Evolutionary conservation across 768 basidiomycete species (phyloP).

Genomic region (Naganishia antarctica): DNA sequence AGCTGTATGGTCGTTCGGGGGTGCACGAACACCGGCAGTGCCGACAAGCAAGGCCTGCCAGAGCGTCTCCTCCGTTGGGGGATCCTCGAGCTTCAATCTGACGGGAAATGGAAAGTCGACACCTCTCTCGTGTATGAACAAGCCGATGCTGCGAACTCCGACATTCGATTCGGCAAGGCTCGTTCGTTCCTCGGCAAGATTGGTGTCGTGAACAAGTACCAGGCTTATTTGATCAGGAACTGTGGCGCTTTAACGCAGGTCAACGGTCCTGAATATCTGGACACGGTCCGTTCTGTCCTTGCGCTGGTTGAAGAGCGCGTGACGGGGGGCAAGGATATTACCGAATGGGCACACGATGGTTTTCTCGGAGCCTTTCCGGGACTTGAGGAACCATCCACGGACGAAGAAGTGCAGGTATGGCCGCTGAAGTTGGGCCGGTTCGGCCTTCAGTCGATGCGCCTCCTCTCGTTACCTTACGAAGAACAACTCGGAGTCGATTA

Average conservation of each 20-base stretch:
- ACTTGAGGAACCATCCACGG: background rate
- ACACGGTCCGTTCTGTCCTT: slow-evolving; percentile 3
- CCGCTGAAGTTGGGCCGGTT: slow-evolving; percentile 19
- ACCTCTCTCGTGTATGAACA: background rate
- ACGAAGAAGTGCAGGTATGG: slow-evolving; percentile 11
- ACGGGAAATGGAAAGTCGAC: slow-evolving; percentile 18
- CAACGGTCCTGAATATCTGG: slow-evolving; percentile 18
- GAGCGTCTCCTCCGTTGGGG: slow-evolving; percentile 17
- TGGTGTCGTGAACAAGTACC: slow-evolving; percentile 22
- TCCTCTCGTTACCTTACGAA: background rate
- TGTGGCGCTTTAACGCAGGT: background rate
- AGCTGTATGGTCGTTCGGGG: slow-evolving; percentile 11
- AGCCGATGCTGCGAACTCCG: slow-evolving; percentile 4
- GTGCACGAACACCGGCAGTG: background rate
- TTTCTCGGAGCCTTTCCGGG: slow-evolving; percentile 2
- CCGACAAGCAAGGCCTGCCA: slow-evolving; percentile 4
- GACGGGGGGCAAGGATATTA: background rate
- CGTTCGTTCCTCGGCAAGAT: slow-evolving; percentile 18
- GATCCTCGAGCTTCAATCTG: background rate
- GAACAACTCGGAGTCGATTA: background rate
- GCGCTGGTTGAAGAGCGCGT: slow-evolving; percentile 5
- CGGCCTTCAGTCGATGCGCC: slow-evolving; percentile 10
- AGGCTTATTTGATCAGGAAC: slow-evolving; percentile 21
- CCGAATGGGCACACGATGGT: background rate
- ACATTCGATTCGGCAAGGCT: slow-evolving; percentile 1